phyloP scores from a whole-genome alignment of 1,284 basidiomycete genomes.

The Heterobasidion irregulare region DNA sequence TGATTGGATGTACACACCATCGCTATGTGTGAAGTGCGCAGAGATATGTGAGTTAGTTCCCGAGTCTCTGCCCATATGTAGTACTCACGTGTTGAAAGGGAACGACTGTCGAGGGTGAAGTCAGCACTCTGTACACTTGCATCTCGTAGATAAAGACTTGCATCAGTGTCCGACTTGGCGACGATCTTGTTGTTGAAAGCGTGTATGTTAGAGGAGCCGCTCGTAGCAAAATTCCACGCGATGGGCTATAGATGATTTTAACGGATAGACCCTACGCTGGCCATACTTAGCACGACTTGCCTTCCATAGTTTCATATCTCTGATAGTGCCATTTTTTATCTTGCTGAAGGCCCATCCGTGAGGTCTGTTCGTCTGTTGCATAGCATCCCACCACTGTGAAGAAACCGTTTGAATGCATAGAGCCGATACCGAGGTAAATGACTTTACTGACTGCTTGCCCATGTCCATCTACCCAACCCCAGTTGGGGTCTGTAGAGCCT shows the following conservation, averaged over 20 bases:
- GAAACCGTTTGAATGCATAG: neutral
- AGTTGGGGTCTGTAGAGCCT: conserved; percentile 41
- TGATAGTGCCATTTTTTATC: conserved; percentile 43
- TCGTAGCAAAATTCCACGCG: conserved; percentile 49
- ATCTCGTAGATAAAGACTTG: conserved; percentile 1
- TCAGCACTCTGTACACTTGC: neutral
- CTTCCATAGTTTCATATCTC: conserved; percentile 55
- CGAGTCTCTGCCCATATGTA: neutral
- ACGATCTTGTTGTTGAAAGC: conserved; percentile 46
- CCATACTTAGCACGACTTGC: conserved; percentile 18
- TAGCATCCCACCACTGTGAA: conserved; percentile 50
- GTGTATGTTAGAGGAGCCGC: conserved; percentile 40
- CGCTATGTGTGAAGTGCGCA: neutral
- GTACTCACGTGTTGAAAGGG: conserved; percentile 52
- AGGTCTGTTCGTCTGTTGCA: conserved; percentile 45
- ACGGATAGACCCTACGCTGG: neutral
- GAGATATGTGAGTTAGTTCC: neutral
- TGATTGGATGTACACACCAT: neutral
- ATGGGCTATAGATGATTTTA: conserved; percentile 30
- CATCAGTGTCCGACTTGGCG: conserved; percentile 34
- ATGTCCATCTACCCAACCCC: conserved; percentile 56
- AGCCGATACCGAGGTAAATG: neutral
- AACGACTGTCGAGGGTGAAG: conserved; percentile 30
- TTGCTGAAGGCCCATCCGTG: conserved; percentile 45
- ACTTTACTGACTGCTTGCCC: conserved; percentile 39